A percentile compares a stretch with the other conserved stretches of the same genome.
phyloP scores from a whole-genome alignment of 352 stramenopile genomes.

The Hyaloperonospora arabidopsidis region DNA sequence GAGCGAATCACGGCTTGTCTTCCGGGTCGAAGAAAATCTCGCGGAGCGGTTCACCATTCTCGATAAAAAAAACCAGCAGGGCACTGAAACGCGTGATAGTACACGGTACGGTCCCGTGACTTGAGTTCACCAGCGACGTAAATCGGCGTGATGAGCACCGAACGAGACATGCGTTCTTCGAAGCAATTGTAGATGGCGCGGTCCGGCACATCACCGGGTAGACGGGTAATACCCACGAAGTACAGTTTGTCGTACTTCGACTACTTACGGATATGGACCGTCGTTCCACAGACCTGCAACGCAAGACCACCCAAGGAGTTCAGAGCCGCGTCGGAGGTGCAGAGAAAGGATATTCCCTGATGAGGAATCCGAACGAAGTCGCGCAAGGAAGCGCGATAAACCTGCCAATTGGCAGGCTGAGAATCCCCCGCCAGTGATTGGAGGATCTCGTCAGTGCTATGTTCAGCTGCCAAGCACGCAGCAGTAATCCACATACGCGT shows the following conservation, averaged over 20 bases:
- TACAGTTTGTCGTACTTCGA: conserved; percentile 1
- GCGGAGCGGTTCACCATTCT: neutral
- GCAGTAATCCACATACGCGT: neutral
- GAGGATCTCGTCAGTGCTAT: conserved; percentile 3
- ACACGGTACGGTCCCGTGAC: neutral
- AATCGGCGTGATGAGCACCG: neutral
- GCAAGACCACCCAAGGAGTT: neutral
- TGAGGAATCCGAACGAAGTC: neutral
- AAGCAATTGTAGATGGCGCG: neutral
- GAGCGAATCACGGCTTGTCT: conserved; percentile 1
- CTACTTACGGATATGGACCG: neutral
- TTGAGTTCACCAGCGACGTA: neutral
- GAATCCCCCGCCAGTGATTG: neutral
- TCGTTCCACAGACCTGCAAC: neutral
- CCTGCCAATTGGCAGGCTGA: neutral
- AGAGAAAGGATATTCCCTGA: neutral
- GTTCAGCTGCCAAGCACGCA: neutral
- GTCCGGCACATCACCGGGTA: neutral
- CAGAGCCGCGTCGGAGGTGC: neutral
- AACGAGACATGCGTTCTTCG: neutral
- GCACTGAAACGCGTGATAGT: neutral
- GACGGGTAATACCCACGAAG: neutral
- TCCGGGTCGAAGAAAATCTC: neutral
- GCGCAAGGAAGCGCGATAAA: neutral
- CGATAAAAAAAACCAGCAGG: neutral